A percentile compares a stretch with the other conserved stretches of the same genome.
Evolutionary conservation across 2,329 filamentous ascomycete genomes (phyloP).

Genomic region (Penicillium paneum): DNA sequence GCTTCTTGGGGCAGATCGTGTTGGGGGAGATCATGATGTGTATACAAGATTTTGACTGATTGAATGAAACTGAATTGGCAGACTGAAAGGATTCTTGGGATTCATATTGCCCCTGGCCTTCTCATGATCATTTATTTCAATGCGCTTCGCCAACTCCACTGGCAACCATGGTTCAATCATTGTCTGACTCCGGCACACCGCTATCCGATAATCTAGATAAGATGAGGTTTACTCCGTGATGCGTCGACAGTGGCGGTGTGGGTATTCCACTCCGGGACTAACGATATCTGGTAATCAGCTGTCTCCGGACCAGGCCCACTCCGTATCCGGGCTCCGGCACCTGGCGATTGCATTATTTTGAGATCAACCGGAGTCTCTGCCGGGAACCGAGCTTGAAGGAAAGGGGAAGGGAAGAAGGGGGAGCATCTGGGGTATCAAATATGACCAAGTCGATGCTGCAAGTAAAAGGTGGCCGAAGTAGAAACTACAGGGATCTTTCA

Average conservation of each 20-base stretch:
- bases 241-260: background rate
- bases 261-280: background rate
- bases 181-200: background rate
- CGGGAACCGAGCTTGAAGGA: background rate
- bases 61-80: background rate
- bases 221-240: background rate
- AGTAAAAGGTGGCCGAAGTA: background rate
- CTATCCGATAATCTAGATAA: background rate
- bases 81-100: background rate
- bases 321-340: background rate
- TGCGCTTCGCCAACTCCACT: background rate
- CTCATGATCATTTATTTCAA: background rate
- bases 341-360: background rate
- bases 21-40: background rate
- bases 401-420: background rate
- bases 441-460: background rate
- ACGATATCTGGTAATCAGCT: background rate
- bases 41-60: background rate
- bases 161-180: background rate
- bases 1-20: conserved; percentile 27
- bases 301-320: background rate
- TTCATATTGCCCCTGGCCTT: background rate
- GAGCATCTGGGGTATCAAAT: background rate
- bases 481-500: background rate
- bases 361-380: background rate